Conservation (phyloP, 768 basidiomycete genomes). For the Russula ochroleuca region DNA sequence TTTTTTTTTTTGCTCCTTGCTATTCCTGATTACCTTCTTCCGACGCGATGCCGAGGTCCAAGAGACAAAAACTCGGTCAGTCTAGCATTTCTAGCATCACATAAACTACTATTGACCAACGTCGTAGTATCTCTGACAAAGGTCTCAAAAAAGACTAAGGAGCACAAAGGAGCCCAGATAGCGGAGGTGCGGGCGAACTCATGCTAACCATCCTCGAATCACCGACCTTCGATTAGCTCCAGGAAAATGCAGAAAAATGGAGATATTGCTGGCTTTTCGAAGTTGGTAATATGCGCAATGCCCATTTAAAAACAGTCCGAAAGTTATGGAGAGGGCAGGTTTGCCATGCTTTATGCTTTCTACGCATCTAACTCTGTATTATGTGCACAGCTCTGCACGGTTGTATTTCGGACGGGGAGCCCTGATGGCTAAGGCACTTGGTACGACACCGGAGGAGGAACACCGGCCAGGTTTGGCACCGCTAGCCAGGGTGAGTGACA, state of each 20-base stretch:
- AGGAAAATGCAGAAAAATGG: constrained; percentile 83
- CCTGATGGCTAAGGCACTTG: constrained; percentile 96
- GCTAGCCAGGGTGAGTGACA: constrained; percentile 62
- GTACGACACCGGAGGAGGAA: constrained; percentile 82
- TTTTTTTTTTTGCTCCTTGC: constrained; percentile 14
- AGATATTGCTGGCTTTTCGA: constrained; percentile 94
- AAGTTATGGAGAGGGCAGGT: constrained; percentile 89
- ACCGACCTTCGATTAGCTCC: constrained; percentile 49
- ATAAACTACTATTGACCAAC: constrained; percentile 22
- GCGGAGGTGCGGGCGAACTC: constrained; percentile 51
- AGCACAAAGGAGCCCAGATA: constrained; percentile 82
- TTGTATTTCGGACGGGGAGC: constrained; percentile 84
- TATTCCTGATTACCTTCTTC: constrained; percentile 27
- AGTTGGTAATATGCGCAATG: constrained; percentile 93
- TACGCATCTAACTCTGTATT: constrained; percentile 19
- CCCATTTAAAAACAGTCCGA: constrained; percentile 90
- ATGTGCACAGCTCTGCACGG: constrained; percentile 62
- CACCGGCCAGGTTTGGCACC: constrained; percentile 71
- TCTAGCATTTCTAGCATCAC: constrained; percentile 21
- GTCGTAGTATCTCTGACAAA: constrained; percentile 83
- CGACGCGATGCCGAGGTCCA: constrained; percentile 82
- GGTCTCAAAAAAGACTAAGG: constrained; percentile 88
- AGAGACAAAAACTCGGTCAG: constrained; percentile 83
- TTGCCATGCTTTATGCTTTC: neutral
- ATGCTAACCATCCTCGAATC: neutral